These are phyloP conservation scores for Phytopythium boreale DNA, from an alignment of 352 stramenopile genomes.

Conservation along the genomic window DNA sequence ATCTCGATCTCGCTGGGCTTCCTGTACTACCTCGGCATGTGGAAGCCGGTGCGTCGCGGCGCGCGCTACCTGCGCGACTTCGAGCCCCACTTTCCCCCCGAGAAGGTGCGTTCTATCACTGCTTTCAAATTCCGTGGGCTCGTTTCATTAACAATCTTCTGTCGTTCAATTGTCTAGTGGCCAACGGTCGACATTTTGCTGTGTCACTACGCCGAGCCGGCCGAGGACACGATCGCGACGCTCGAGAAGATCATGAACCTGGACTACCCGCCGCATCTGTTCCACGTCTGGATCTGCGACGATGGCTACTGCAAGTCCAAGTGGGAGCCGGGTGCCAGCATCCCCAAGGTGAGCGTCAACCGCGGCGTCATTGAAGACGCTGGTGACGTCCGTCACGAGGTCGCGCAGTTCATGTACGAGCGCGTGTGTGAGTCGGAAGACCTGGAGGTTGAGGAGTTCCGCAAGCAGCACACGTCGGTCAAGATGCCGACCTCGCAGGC, in stretches of 20 bases:
- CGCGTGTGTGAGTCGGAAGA: constrained; percentile 66
- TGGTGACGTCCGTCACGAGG: constrained; percentile 64
- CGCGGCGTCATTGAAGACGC: constrained; percentile 65
- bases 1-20: constrained; percentile 69
- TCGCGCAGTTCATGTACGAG: constrained; percentile 78
- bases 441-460: constrained; percentile 69
- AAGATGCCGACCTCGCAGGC: constrained; percentile 55
- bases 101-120: constrained; percentile 19
- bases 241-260: constrained; percentile 73
- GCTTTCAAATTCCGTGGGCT: not conserved
- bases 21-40: constrained; percentile 78
- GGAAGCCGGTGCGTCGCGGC: constrained; percentile 69
- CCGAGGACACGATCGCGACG: constrained; percentile 74
- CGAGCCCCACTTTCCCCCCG: constrained; percentile 58
- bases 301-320: constrained; percentile 75
- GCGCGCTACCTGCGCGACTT: constrained; percentile 68
- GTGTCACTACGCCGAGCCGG: constrained; percentile 73
- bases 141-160: not conserved
- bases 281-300: constrained; percentile 75
- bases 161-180: constrained; percentile 19
- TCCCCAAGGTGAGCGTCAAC: constrained; percentile 65
- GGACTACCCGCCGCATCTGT: constrained; percentile 67
- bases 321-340: constrained; percentile 40
- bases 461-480: constrained; percentile 65
- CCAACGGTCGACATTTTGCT: constrained; percentile 79